Evolutionary conservation across 495 filamentous ascomycete genomes (phyloP).

Genomic region (Xylaria sp.): DNA sequence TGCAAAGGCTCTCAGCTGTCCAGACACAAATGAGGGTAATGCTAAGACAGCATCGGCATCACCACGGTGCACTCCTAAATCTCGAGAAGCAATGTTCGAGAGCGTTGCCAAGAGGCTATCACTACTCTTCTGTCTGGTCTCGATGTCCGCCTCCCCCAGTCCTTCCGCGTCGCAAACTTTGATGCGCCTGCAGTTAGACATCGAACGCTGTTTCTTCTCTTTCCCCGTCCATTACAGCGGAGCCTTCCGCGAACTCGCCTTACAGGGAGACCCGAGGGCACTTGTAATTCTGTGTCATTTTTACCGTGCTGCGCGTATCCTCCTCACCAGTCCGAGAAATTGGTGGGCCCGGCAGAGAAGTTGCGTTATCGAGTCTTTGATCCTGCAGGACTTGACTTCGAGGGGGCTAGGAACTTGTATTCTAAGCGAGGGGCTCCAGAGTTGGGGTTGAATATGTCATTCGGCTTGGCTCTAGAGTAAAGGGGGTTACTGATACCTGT

Average conservation of each 20-base stretch:
- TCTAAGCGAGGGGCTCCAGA: background rate
- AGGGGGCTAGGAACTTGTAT: constrained; percentile 27
- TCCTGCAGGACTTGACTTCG: constrained; percentile 29
- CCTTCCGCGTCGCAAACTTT: background rate
- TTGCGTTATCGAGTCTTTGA: constrained; percentile 27
- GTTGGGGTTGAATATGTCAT: no score
- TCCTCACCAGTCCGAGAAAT: constrained; percentile 29
- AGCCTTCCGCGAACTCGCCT: constrained; percentile 34
- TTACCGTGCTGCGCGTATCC: constrained; percentile 30
- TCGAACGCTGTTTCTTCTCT: constrained; percentile 37
- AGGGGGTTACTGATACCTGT: background rate
- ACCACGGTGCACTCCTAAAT: background rate
- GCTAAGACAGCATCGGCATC: background rate
- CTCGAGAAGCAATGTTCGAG: background rate
- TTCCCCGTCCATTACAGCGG: constrained; percentile 41
- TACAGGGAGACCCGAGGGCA: constrained; percentile 34
- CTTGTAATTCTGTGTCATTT: constrained; percentile 39
- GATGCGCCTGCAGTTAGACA: constrained; percentile 9
- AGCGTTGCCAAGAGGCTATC: constrained; percentile 19
- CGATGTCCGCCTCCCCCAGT: constrained; percentile 8
- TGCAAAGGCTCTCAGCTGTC: background rate
- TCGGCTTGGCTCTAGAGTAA: background rate
- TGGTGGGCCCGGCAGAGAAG: constrained; percentile 37
- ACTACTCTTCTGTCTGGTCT: constrained; percentile 22
- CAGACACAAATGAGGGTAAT: background rate